Conservation (phyloP, 2,329 filamentous ascomycete species). For the Davidsoniella eucalypti region DNA sequence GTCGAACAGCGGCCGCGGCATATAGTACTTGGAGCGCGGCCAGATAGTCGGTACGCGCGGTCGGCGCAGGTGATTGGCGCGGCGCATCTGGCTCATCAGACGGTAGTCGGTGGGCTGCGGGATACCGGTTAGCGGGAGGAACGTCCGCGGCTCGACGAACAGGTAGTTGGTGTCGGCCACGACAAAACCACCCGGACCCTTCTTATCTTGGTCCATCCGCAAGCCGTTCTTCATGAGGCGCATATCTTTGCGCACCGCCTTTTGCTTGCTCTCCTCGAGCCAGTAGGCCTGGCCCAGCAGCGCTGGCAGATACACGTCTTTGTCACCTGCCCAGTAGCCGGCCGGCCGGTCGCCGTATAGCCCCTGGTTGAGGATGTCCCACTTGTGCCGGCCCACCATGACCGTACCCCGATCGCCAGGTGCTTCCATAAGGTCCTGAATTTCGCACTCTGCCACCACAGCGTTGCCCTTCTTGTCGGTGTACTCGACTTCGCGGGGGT, state of each 20-base stretch:
- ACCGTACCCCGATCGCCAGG: no score
- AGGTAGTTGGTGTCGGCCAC: not conserved
- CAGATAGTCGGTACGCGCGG: not conserved
- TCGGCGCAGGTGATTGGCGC: slow-evolving; percentile 1
- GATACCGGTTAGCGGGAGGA: not conserved
- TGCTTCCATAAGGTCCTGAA: not conserved
- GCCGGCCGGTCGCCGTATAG: no score
- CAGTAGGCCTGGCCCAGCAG: no score
- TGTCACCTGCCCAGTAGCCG: no score
- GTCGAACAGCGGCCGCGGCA: not conserved
- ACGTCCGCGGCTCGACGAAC: not conserved
- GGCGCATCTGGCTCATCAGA: not conserved
- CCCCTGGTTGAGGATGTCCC: no score
- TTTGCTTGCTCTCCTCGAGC: no score
- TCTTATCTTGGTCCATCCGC: not conserved
- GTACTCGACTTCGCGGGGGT: not conserved
- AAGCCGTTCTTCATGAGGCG: no score
- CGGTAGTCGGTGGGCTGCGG: slow-evolving; percentile 2
- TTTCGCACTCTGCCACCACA: not conserved
- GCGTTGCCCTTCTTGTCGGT: not conserved
- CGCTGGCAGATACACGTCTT: no score
- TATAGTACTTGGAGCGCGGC: slow-evolving; percentile 5
- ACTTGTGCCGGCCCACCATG: no score
- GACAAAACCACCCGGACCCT: not conserved
- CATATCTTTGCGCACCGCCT: no score